Percentiles rank a stretch among this genome's conserved stretches.
Evolutionary conservation across 1,284 basidiomycete genomes (phyloP).

Genomic region (Crepidotus sp.): DNA sequence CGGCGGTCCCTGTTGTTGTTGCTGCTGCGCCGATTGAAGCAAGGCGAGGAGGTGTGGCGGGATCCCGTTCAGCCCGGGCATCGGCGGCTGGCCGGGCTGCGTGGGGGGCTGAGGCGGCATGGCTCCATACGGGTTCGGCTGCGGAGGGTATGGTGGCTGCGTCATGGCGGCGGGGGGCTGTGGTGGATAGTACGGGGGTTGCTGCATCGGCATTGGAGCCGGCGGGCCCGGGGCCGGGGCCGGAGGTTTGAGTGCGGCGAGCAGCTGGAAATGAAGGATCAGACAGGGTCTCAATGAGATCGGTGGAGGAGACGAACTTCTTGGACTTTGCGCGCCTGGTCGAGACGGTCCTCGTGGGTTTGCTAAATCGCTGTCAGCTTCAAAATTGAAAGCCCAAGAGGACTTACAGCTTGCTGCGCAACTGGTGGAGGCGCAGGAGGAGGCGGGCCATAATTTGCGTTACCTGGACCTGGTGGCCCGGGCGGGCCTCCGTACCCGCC

Average conservation of each 20-base stretch:
- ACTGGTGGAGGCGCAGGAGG: conserved; percentile 21
- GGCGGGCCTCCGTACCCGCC: conserved; percentile 3
- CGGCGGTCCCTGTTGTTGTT: conserved; percentile 28
- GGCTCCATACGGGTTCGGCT: conserved; percentile 29
- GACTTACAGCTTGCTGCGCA: conserved; percentile 13
- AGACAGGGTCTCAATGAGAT: background rate
- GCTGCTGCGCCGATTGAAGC: conserved; percentile 40
- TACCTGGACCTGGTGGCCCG: conserved; percentile 5
- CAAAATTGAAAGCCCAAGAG: background rate
- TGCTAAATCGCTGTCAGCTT: conserved; percentile 14
- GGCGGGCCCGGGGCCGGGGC: conserved; percentile 28
- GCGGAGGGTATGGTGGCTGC: conserved; percentile 25
- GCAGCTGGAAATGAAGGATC: conserved; percentile 30
- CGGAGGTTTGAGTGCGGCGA: conserved; percentile 68
- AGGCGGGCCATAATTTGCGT: conserved; percentile 17
- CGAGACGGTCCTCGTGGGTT: conserved; percentile 58
- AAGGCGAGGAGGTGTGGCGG: conserved; percentile 60
- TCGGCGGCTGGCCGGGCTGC: conserved; percentile 20
- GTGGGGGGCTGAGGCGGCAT: conserved; percentile 29
- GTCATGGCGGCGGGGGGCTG: conserved; percentile 30
- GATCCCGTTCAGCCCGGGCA: conserved; percentile 33
- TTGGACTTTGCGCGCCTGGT: conserved; percentile 76
- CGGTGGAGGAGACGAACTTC: conserved; percentile 34
- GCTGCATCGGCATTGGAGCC: conserved; percentile 23
- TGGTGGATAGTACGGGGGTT: conserved; percentile 37